phyloP scores from a whole-genome alignment of 2,329 filamentous ascomycete species.

The Botryotinia convoluta region DNA sequence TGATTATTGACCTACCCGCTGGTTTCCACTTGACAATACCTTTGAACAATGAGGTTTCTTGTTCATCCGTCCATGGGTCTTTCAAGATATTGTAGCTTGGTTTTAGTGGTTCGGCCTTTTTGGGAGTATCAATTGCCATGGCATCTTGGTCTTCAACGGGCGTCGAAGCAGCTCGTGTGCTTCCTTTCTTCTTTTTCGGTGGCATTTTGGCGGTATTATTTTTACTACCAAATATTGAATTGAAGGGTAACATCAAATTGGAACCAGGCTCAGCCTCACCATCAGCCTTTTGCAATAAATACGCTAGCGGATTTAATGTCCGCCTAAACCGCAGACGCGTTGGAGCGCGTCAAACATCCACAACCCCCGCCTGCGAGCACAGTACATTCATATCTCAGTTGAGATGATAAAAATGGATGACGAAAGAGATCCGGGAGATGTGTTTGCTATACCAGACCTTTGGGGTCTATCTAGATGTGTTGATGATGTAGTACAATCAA shows the following conservation, averaged over 20 bases:
- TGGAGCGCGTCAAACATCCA: not conserved
- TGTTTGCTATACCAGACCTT: slow-evolving; percentile 63
- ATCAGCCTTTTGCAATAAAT: slow-evolving; percentile 5
- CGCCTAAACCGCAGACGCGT: not conserved
- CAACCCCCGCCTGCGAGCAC: not conserved
- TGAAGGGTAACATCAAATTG: not conserved
- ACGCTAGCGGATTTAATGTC: slow-evolving; percentile 8
- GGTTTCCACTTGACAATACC: slow-evolving; percentile 93
- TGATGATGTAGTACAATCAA: slow-evolving; percentile 33
- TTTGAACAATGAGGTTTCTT: slow-evolving; percentile 89
- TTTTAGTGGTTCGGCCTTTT: slow-evolving; percentile 36
- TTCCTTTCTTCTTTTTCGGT: slow-evolving; percentile 66
- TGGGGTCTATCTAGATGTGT: slow-evolving; percentile 55
- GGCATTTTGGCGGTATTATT: slow-evolving; percentile 52
- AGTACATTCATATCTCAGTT: not conserved
- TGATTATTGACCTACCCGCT: slow-evolving; percentile 61
- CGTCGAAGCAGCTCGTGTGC: slow-evolving; percentile 55
- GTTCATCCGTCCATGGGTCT: slow-evolving; percentile 92
- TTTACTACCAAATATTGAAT: not conserved
- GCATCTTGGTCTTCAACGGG: slow-evolving; percentile 55
- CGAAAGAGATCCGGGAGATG: slow-evolving; percentile 45
- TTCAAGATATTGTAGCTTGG: slow-evolving; percentile 51
- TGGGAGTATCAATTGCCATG: slow-evolving; percentile 58
- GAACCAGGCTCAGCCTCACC: slow-evolving; percentile 9
- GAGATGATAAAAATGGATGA: slow-evolving; percentile 34